phyloP scores from a whole-genome alignment of 352 stramenopile genomes.

The Blastocystis sp. region DNA sequence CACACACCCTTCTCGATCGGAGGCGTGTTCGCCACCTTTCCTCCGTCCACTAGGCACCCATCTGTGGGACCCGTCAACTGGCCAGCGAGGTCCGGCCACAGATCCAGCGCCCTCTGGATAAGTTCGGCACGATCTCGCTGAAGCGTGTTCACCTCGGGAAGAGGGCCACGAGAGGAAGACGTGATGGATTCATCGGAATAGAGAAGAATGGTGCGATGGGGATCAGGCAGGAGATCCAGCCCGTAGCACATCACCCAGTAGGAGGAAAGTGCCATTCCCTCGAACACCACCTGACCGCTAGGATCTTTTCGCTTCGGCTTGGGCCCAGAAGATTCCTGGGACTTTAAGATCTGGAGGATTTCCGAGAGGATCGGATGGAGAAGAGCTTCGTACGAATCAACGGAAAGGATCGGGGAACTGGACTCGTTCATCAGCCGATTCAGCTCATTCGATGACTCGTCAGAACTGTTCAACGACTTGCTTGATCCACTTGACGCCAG shows the following conservation, averaged over 20 bases:
- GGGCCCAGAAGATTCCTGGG: not conserved
- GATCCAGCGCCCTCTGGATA: not conserved
- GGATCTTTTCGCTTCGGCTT: constrained; percentile 45
- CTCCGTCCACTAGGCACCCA: not conserved
- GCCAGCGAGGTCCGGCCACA: not conserved
- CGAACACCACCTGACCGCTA: not conserved
- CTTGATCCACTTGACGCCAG: not conserved
- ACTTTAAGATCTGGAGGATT: not conserved
- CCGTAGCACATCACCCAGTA: constrained; percentile 29
- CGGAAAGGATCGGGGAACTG: not conserved
- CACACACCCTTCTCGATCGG: constrained; percentile 47
- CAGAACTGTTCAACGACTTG: not conserved
- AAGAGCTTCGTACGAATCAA: not conserved
- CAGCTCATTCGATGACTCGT: not conserved
- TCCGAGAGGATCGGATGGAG: not conserved
- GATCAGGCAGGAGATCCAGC: not conserved
- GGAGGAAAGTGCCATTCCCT: constrained; percentile 18
- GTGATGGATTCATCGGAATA: not conserved
- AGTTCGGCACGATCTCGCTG: not conserved
- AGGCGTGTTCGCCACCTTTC: not conserved
- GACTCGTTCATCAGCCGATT: not conserved
- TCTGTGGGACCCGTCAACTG: not conserved
- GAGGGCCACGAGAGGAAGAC: not conserved
- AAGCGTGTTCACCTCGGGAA: constrained; percentile 26
- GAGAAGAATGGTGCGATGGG: not conserved